Percentiles rank a stretch among this genome's conserved stretches.
phyloP scores from a whole-genome alignment of 169 alveolate species.

The Eimeria acervulina region DNA sequence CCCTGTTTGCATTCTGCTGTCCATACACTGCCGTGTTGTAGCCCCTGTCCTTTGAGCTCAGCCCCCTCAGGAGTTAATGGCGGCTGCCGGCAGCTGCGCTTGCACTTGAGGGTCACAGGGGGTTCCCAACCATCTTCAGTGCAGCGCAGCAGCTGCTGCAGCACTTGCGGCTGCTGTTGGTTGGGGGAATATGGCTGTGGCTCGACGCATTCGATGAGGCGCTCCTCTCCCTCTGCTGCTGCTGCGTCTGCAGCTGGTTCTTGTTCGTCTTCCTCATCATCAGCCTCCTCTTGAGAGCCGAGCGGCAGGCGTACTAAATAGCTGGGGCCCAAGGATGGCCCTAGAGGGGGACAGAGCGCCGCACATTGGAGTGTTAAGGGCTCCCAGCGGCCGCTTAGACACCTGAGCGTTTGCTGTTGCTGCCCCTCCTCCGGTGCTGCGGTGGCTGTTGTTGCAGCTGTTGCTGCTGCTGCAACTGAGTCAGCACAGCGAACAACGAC shows the following conservation, averaged over 20 bases:
- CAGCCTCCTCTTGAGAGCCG: background rate
- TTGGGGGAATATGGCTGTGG: background rate
- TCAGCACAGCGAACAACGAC: constrained; percentile 65
- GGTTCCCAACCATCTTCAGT: constrained; percentile 48
- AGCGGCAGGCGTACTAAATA: background rate
- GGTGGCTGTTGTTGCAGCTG: background rate
- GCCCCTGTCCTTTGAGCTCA: constrained; percentile 29
- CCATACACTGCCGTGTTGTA: constrained; percentile 67
- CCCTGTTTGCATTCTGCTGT: constrained; percentile 39
- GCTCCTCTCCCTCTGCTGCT: constrained; percentile 76
- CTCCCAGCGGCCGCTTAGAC: constrained; percentile 86
- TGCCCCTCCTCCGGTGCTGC: background rate
- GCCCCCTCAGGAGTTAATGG: constrained; percentile 34
- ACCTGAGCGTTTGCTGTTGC: constrained; percentile 82
- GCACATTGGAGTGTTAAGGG: constrained; percentile 85
- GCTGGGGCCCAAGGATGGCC: constrained; percentile 67
- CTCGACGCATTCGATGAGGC: constrained; percentile 53
- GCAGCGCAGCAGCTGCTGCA: constrained; percentile 43
- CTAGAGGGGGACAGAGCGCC: constrained; percentile 85
- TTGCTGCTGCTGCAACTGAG: constrained; percentile 66
- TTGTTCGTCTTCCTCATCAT: background rate
- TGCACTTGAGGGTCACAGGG: constrained; percentile 29
- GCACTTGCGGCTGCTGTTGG: background rate
- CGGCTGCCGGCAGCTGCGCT: constrained; percentile 54
- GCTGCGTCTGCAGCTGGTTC: constrained; percentile 68